These are phyloP conservation scores for Isatis tinctoria DNA, from an alignment of 345 rosid genomes.

Conservation along the genomic window DNA sequence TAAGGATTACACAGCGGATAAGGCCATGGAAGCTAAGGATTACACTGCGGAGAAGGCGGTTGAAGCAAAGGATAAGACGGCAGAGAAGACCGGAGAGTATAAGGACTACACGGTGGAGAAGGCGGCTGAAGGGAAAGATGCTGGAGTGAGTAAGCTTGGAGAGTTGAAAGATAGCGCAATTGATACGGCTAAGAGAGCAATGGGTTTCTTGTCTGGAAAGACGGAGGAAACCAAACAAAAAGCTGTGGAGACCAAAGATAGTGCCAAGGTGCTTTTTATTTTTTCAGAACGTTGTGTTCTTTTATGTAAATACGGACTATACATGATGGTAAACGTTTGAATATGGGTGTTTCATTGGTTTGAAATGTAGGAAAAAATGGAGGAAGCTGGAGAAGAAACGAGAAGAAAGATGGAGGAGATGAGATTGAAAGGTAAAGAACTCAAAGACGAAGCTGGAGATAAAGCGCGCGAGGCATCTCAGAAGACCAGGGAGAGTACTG, in stretches of 20 bases:
- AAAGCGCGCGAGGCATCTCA: constrained; percentile 10
- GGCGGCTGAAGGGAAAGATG: constrained; percentile 37
- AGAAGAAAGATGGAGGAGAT: constrained; percentile 51
- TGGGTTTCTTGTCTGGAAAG: constrained; percentile 49
- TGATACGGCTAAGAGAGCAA: constrained; percentile 54
- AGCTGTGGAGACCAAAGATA: constrained; percentile 43
- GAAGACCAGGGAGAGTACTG: constrained; percentile 1
- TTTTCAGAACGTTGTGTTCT: background rate
- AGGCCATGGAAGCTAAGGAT: constrained; percentile 33
- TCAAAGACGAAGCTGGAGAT: constrained; percentile 30
- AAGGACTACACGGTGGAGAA: constrained; percentile 29
- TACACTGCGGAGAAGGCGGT: constrained; percentile 24
- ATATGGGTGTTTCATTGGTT: background rate
- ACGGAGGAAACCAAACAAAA: constrained; percentile 53
- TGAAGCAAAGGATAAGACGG: constrained; percentile 30
- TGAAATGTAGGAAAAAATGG: constrained; percentile 32
- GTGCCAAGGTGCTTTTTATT: constrained; percentile 31
- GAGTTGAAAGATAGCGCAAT: constrained; percentile 51
- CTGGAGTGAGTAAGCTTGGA: constrained; percentile 31
- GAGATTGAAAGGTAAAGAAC: constrained; percentile 37
- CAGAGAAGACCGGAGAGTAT: constrained; percentile 25
- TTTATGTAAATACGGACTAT: background rate
- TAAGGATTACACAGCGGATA: constrained; percentile 33
- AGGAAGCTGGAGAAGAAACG: constrained; percentile 47
- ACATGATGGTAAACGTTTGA: background rate